These are phyloP conservation scores for Naegleria lovaniensis DNA, from an alignment of 208 protist species.

Conservation along the genomic window DNA sequence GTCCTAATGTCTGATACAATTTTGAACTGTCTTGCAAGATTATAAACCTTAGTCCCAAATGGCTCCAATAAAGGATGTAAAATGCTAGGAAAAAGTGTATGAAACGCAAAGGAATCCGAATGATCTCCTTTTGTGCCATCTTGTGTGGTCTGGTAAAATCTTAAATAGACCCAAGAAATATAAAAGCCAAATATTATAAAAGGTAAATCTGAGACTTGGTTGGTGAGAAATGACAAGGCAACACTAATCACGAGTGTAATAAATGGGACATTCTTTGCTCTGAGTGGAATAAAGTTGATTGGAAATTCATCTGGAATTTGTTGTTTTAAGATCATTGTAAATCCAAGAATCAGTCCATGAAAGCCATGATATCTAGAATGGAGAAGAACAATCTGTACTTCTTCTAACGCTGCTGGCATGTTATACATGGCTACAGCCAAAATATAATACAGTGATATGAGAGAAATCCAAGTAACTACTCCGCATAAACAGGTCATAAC, in stretches of 20 bases:
- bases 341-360: not conserved
- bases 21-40: not conserved
- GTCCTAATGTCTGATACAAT: not conserved
- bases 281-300: not conserved
- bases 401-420: not conserved
- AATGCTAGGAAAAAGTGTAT: not conserved
- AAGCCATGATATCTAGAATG: not conserved
- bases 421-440: not conserved
- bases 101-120: not conserved
- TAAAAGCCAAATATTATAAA: constrained; percentile 7
- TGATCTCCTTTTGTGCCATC: constrained; percentile 11
- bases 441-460: not conserved
- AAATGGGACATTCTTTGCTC: not conserved
- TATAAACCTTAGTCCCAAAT: not conserved
- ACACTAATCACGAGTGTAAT: not conserved
- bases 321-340: constrained; percentile 16
- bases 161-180: not conserved
- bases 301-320: constrained; percentile 13
- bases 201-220: constrained; percentile 5
- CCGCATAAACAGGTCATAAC: not conserved
- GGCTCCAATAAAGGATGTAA: not conserved
- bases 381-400: not conserved
- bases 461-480: not conserved
- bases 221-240: not conserved
- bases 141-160: not conserved